Base-by-base conservation (phyloP, 2,329 filamentous ascomycete genomes). In the Xylaria sp. region DNA sequence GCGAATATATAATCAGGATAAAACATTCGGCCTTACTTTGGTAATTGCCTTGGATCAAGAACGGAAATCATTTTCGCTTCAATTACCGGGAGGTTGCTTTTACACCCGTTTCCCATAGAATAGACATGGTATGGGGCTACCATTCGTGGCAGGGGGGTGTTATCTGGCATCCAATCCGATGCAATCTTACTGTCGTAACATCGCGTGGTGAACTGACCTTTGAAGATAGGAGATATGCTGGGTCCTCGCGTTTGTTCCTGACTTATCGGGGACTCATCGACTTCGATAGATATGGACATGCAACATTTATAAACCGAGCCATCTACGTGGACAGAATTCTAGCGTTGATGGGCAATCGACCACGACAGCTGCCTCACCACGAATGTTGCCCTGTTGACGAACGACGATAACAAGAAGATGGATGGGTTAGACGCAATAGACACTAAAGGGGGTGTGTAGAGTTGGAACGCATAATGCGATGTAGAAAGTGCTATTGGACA, bases 161-260 rank as follows among this genome's bases (percentile, higher is more conserved):
- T 40, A 38, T 57, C 49, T 31, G 35, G 49, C 15, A 31, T 3
- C 45, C 28, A 53, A 47, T 58, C 49, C 55, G 43, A 23, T 43
- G 54, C n/a, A 58, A 59, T 59, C 17, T 62, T 50, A 54, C 53
- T 54, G 28, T 54, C 21, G 55, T 53, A 50, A 35, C 19, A 62
- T 62, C 37, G 47, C 53, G 40, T 14, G 45, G 17, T 25, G 52
- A 46, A 38, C 21, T 40, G 15, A 21, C 52, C 52, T 57, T 50
- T 38, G 19, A 43, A 40, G 42, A 54, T 50, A 28, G 49, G 60
- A 42, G 42, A 58, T 28, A 50, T 50, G n/a, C 49, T 28, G 40
- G 47, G 53, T 38, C n/a, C 19, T 19, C 56, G 23, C 47, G 40
- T 33, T 23, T 19, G 6, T 51, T 0, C 31, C n/a, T n/a, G 17